These are phyloP conservation scores for Austropuccinia psidii DNA, from an alignment of 1,284 basidiomycete species.

Conservation along the genomic window DNA sequence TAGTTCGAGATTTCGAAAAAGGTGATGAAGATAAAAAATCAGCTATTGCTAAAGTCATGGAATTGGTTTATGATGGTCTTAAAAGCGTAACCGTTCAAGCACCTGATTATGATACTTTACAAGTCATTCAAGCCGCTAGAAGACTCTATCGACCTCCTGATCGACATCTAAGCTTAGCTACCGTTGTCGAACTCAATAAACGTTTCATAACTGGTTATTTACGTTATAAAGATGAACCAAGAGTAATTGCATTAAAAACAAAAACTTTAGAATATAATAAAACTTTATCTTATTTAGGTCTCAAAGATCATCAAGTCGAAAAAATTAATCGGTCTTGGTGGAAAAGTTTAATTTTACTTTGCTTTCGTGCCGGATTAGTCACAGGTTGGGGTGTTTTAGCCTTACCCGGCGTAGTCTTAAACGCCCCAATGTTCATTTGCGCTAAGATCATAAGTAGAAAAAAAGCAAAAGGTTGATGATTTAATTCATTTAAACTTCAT, in stretches of 20 bases:
- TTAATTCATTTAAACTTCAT: constrained; percentile 12
- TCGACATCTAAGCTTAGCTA: constrained; percentile 84
- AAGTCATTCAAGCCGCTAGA: constrained; percentile 92
- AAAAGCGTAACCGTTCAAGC: constrained; percentile 95
- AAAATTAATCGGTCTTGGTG: constrained; percentile 60
- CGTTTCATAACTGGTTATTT: constrained; percentile 89
- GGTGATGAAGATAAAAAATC: constrained; percentile 84
- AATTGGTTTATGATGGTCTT: constrained; percentile 88
- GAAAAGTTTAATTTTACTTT: constrained; percentile 77
- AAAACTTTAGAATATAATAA: constrained; percentile 94
- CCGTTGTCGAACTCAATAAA: constrained; percentile 94
- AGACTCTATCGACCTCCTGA: constrained; percentile 91
- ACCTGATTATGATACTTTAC: constrained; percentile 91
- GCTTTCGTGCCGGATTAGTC: constrained; percentile 75
- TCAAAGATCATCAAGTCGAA: constrained; percentile 96
- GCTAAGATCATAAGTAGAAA: constrained; percentile 79
- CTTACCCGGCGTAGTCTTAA: constrained; percentile 87
- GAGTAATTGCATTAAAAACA: constrained; percentile 69
- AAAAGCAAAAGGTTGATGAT: constrained; percentile 74
- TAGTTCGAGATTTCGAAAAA: constrained; percentile 80
- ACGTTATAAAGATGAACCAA: constrained; percentile 88
- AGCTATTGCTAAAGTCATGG: constrained; percentile 80
- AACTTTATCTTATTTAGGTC: constrained; percentile 78
- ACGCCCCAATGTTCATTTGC: constrained; percentile 87
- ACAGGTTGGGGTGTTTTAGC: constrained; percentile 77